Conservation (phyloP, 2,329 filamentous ascomycete species). For the Periconia sp. region DNA sequence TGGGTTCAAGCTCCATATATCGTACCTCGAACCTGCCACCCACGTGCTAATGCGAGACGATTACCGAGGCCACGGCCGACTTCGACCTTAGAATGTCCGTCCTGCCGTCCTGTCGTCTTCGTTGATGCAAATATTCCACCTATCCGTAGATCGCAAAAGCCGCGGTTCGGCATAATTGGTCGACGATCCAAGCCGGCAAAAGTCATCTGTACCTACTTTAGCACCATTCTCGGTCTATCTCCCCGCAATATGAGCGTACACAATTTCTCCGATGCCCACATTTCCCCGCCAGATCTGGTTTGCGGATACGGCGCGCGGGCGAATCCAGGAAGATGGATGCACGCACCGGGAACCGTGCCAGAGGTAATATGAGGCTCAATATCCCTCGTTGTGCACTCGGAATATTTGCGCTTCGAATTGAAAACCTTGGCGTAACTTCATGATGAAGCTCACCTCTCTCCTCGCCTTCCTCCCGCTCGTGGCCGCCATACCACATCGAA, state of each 20-base stretch:
- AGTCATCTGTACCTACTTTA: slow-evolving; percentile 11
- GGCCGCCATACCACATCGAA: slow-evolving; percentile 28
- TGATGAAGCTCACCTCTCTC: slow-evolving; percentile 38
- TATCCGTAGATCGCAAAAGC: slow-evolving; percentile 9
- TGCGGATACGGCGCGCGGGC: too few relatives aligned
- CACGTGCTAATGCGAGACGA: too few relatives aligned
- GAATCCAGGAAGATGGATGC: too few relatives aligned
- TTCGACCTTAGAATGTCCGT: background rate
- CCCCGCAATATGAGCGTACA: slow-evolving; percentile 25
- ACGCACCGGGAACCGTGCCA: background rate
- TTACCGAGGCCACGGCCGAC: too few relatives aligned
- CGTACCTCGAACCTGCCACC: too few relatives aligned
- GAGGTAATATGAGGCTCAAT: slow-evolving; percentile 1
- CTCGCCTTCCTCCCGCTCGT: slow-evolving; percentile 27
- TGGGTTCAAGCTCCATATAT: too few relatives aligned
- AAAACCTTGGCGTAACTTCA: slow-evolving; percentile 19
- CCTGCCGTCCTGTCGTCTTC: background rate
- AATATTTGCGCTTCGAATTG: too few relatives aligned
- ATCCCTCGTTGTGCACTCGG: too few relatives aligned
- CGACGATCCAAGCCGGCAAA: slow-evolving; percentile 22
- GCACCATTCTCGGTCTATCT: slow-evolving; percentile 23
- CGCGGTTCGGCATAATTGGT: slow-evolving; percentile 12
- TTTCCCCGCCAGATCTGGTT: too few relatives aligned
- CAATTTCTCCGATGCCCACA: slow-evolving; percentile 28
- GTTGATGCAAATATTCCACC: slow-evolving; percentile 9